Percentiles rank a stretch among this genome's conserved stretches.
phyloP scores from a whole-genome alignment of 1,284 basidiomycete genomes.

The Heterobasidion annosum region DNA sequence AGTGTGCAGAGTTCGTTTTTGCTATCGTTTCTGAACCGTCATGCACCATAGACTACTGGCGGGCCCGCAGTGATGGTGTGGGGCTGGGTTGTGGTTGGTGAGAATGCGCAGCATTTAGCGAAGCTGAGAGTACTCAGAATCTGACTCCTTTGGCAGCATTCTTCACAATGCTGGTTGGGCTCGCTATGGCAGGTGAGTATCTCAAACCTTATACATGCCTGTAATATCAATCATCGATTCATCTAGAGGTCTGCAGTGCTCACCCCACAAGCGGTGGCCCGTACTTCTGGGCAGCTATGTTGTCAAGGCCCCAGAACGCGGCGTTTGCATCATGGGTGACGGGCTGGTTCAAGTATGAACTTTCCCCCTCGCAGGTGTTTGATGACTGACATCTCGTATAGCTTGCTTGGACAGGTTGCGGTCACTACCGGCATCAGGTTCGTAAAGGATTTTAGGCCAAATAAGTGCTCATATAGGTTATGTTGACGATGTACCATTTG shows the following conservation, averaged over 20 bases:
- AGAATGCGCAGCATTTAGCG: conserved; percentile 8
- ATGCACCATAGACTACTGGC: conserved; percentile 45
- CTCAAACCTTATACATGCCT: neutral
- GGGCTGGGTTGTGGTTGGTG: conserved; percentile 64
- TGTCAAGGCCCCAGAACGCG: conserved; percentile 44
- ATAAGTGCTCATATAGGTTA: neutral
- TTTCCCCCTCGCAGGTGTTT: too few relatives aligned
- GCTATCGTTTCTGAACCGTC: neutral
- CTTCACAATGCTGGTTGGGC: conserved; percentile 57
- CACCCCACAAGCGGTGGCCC: conserved; percentile 71
- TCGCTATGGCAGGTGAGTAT: conserved; percentile 56
- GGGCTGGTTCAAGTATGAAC: conserved; percentile 54
- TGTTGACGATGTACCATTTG: neutral
- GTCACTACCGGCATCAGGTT: conserved; percentile 69
- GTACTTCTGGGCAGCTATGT: conserved; percentile 71
- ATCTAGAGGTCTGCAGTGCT: conserved; percentile 56
- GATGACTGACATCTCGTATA: too few relatives aligned
- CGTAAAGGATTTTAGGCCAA: neutral
- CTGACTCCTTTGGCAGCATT: conserved; percentile 27
- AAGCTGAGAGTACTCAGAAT: neutral
- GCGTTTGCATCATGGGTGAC: conserved; percentile 63
- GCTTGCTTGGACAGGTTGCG: conserved; percentile 62
- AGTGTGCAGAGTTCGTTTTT: conserved; percentile 16
- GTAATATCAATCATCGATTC: neutral
- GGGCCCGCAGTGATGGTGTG: conserved; percentile 69